Conservation (phyloP, 495 filamentous ascomycete genomes). For the Aspergillus campestris region DNA sequence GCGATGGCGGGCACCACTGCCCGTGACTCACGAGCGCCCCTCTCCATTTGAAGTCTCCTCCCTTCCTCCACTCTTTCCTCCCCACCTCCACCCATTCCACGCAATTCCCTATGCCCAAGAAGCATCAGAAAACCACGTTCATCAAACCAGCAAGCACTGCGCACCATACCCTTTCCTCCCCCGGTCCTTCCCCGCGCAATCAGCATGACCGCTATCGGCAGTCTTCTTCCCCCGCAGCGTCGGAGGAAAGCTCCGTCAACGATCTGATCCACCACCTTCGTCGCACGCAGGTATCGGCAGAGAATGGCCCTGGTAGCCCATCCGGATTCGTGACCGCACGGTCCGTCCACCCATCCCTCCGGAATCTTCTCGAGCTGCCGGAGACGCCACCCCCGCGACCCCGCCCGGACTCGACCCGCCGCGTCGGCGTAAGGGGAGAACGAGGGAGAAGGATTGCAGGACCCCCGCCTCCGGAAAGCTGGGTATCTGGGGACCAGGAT, state of each 20-base stretch:
- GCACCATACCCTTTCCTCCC: constrained; percentile 31
- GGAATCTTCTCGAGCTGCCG: constrained; percentile 58
- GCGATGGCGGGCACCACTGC: too few relatives aligned
- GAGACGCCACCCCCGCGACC: constrained; percentile 61
- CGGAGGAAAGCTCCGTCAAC: constrained; percentile 33
- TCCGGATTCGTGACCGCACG: constrained; percentile 17
- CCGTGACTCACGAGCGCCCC: too few relatives aligned
- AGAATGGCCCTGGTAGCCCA: constrained; percentile 9
- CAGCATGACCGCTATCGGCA: constrained; percentile 21
- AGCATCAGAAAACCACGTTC: constrained; percentile 26
- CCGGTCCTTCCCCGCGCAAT: constrained; percentile 9
- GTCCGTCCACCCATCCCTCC: constrained; percentile 46
- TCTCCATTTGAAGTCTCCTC: not conserved
- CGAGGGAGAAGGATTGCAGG: constrained; percentile 49
- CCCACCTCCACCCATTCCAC: not conserved
- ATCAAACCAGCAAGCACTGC: constrained; percentile 28
- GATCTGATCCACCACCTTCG: constrained; percentile 43
- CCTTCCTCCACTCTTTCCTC: constrained; percentile 2
- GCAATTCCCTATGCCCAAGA: constrained; percentile 38
- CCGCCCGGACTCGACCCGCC: constrained; percentile 38
- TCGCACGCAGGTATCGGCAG: constrained; percentile 29
- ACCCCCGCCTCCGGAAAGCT: constrained; percentile 64
- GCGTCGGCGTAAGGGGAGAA: constrained; percentile 28
- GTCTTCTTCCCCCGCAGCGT: constrained; percentile 12
- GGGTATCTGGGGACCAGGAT: constrained; percentile 38